Evolutionary conservation across 495 filamentous ascomycete genomes (phyloP).

Genomic region (Penicillium odoratum): DNA sequence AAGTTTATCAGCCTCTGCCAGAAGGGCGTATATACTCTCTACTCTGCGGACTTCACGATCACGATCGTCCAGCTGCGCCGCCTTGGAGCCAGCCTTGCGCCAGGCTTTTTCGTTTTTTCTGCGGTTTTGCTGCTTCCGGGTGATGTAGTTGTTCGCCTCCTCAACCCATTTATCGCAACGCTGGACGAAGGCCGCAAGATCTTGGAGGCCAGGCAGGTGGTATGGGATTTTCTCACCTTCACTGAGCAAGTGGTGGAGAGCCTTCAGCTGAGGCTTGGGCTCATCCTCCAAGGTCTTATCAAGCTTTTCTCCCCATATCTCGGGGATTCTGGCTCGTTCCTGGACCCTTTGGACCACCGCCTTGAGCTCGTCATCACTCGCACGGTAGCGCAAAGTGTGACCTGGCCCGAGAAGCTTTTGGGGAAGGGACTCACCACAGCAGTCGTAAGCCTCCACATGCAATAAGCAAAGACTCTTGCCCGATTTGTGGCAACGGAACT

Average conservation of each 20-base stretch:
- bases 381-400: constrained; percentile 72
- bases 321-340: constrained; percentile 83
- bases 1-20: constrained; percentile 81
- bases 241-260: constrained; percentile 76
- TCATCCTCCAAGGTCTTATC: constrained; percentile 79
- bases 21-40: constrained; percentile 82
- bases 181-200: constrained; percentile 86
- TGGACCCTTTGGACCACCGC: constrained; percentile 70
- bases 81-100: constrained; percentile 75
- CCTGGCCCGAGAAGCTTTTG: constrained; percentile 60
- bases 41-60: constrained; percentile 87
- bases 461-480: constrained; percentile 75
- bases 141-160: constrained; percentile 94
- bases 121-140: constrained; percentile 96
- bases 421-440: constrained; percentile 66
- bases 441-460: constrained; percentile 76
- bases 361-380: constrained; percentile 68
- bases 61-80: constrained; percentile 82
- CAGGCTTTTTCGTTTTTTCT: constrained; percentile 95
- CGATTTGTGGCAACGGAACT: constrained; percentile 77
- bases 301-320: constrained; percentile 89
- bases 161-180: constrained; percentile 98
- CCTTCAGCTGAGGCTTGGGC: constrained; percentile 80
- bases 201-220: constrained; percentile 79
- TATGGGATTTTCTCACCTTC: constrained; percentile 98